Evolutionary conservation across 148 eudicot genomes (phyloP), one percentile per base, ranked within the genome.

Genomic region (Vaccinium macrocarpon): DNA sequence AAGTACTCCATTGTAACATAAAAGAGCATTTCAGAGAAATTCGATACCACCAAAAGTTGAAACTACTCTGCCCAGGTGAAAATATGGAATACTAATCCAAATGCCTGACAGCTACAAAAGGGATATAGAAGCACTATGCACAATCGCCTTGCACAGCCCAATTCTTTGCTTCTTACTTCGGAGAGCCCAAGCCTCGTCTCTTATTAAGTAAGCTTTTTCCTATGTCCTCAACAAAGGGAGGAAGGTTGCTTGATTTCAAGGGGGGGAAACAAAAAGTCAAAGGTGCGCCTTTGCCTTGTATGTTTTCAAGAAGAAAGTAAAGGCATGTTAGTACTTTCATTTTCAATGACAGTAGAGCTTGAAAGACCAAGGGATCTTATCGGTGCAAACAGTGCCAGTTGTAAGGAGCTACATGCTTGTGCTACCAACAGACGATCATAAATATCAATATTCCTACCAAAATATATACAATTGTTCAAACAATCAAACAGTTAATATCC

Each of bases 181-280:
- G 46, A 71, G 73, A 68, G 42, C 73, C 73, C 73, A 68, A 68
- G 74, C 74, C 74, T 68, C 25, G 1, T 61, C 68, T 8, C 68
- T n/a, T 7, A 59, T 0, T 18, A 57, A 59, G 9, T 19, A 61
- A 61, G 66, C 66, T 61, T 61, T 61, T 21, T 7, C n/a, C 68
- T 61, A 6, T 59, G n/a, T n/a, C 68, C 68, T 61, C 3, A 21
- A 21, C 3, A 21, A 61, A 7, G 0, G 68, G 68, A 61, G n/a
- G 35, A 21, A 61, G 10, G 68, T 61, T 61, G 68, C 68, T 61
- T 61, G 8, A 61, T n/a, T 61, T n/a, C 25, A 7, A 61, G 68
- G n/a, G 68, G 2, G 8, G 1, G 8, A 61, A 21, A 32, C 35
- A 32, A 32, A 56, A 56, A 56, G 16, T 56, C 16, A 7, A 56